Evolutionary conservation across 2,329 filamentous ascomycete genomes (phyloP).

Genomic region (Neofusicoccum laricinum): DNA sequence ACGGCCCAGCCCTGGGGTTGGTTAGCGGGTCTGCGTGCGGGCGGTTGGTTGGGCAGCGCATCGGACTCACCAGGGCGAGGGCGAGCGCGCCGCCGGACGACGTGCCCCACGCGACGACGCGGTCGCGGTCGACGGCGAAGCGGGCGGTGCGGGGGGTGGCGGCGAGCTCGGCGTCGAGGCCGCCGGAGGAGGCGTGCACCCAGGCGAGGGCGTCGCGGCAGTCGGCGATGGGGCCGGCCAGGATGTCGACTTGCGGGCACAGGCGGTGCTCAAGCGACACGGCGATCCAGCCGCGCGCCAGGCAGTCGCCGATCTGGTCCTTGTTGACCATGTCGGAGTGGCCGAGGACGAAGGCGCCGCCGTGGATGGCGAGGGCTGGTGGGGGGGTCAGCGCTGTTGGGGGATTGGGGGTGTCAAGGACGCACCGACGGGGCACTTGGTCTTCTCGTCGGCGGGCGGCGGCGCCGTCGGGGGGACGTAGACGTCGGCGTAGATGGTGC

Average conservation of each 20-base stretch:
- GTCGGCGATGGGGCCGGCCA: slow-evolving; percentile 33
- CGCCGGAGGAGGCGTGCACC: slow-evolving; percentile 34
- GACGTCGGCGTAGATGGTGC: slow-evolving; percentile 16
- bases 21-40: no score
- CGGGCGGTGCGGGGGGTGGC: background rate
- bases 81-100: slow-evolving; percentile 38
- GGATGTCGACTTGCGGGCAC: slow-evolving; percentile 31
- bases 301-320: slow-evolving; percentile 21
- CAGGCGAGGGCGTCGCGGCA: slow-evolving; percentile 36
- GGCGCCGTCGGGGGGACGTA: slow-evolving; percentile 16
- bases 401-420: slow-evolving; percentile 5
- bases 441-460: background rate
- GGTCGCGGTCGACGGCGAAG: slow-evolving; percentile 26
- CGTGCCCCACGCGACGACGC: slow-evolving; percentile 38
- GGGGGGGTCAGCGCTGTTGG: background rate
- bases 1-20: background rate
- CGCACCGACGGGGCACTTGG: background rate
- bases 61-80: slow-evolving; percentile 54
- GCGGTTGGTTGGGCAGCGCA: no score
- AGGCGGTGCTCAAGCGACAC: slow-evolving; percentile 27
- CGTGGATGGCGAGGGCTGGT: slow-evolving; percentile 43
- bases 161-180: slow-evolving; percentile 24
- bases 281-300: slow-evolving; percentile 21
- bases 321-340: slow-evolving; percentile 17
- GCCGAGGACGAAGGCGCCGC: slow-evolving; percentile 44